Evolutionary conservation across 495 filamentous ascomycete genomes (phyloP).

Genomic region (Melanomma pulvis-pyrius): DNA sequence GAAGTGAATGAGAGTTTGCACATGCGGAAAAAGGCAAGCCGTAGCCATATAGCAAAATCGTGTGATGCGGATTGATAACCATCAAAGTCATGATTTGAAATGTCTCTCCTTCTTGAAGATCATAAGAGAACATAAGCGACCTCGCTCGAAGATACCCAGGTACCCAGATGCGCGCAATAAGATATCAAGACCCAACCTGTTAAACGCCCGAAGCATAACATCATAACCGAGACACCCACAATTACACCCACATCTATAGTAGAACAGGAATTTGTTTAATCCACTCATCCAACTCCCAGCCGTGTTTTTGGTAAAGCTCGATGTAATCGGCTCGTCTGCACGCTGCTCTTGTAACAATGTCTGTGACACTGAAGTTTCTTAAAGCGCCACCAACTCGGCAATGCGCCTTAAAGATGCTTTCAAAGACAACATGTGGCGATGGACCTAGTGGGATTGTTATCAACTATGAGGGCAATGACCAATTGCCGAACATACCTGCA

Average conservation of each 20-base stretch:
- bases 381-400: constrained; percentile 32
- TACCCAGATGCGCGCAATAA: not conserved
- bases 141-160: too few relatives aligned
- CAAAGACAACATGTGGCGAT: constrained; percentile 31
- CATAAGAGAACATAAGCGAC: too few relatives aligned
- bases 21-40: too few relatives aligned
- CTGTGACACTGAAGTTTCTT: constrained; percentile 38
- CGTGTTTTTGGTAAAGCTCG: constrained; percentile 4
- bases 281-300: constrained; percentile 38
- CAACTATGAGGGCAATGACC: not conserved
- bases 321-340: constrained; percentile 25
- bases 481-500: constrained; percentile 18
- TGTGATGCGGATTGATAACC: too few relatives aligned
- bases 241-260: constrained; percentile 4
- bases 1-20: too few relatives aligned
- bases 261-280: constrained; percentile 39
- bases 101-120: too few relatives aligned
- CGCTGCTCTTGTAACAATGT: constrained; percentile 41
- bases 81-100: too few relatives aligned
- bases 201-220: not conserved
- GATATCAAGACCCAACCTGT: too few relatives aligned
- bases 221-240: not conserved
- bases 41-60: too few relatives aligned
- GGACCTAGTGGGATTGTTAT: not conserved
- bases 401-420: constrained; percentile 37